Evolutionary conservation across 495 filamentous ascomycete species (phyloP), one percentile per base, ranked within the genome.

Genomic region (Penicillium manginii): DNA sequence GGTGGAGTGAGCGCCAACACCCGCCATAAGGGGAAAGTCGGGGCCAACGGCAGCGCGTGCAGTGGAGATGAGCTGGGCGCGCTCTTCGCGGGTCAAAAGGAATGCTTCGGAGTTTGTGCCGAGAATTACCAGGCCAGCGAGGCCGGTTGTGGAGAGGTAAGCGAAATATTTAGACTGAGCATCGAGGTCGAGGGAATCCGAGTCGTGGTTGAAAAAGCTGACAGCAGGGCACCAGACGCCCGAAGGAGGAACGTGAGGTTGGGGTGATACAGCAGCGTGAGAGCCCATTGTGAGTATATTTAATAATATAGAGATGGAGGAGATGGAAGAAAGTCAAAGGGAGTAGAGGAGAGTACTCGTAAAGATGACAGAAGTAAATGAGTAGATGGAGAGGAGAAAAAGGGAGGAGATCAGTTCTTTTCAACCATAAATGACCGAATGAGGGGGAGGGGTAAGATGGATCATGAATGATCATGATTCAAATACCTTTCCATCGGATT

Each of bases 31-130:
- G 23, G 84, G 84, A 59, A 76, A 85, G 3, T 62, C 60, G 0
- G 79, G 73, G 9, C 78, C 80, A 12, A 83, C 81, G 11, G 79
- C 76, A 19, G 75, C 64, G 22, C 84, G 82, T 14, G 85, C 85
- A 14, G 78, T 68, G 18, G 66, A 50, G 42, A 88, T 76, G 17
- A 86, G 72, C 32, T 74, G 67, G 8, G 65, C 64, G 33, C 86
- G 81, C 64, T 89, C 86, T 50, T 85, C 76, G 48, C 83, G 83
- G 11, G 84, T 85, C 37, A 89, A 74, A 0, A 88, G 79, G 68
- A 88, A 85, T 6, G 85, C 81, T 67, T 89, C 85, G 57, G 84
- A 84, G 70, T 88, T 88, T 40, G 85, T 87, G 54, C 86, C 86
- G 32, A 86, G 74, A 63, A 88, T 78, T 4, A 88, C 77, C 3